Evolutionary conservation across 208 protist species (phyloP), one percentile per base, ranked within the genome.

Genomic region (Leishmania major): DNA sequence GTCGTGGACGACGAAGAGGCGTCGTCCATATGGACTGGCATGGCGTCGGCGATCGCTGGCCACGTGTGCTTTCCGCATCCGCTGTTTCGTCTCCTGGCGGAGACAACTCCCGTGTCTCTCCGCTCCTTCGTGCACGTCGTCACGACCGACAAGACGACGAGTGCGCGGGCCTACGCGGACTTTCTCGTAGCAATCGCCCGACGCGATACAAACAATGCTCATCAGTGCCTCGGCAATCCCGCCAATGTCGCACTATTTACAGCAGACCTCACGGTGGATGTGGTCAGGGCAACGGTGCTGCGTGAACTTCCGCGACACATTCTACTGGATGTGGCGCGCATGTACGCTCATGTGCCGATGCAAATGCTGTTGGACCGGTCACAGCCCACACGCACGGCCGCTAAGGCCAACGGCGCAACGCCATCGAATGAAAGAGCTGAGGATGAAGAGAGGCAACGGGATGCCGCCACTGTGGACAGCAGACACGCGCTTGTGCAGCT

Each of bases 311-410:
- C 79, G 17, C 84, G 80, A 8, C 88, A 92, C 84, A 79, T 91
- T 0, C 47, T 93, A 35, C 67, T 86, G 1, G 88, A 91, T 59
- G 35, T 88, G 47, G 88, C 89, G 49, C 86, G 81, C 74, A 51
- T 88, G 47, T 86, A 88, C 73, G 74, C 84, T 37, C 80, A 75
- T 25, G 79, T 92, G 15, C 83, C 84, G 19, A 62, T 93, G 49
- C 84, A 81, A 37, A 3, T 79, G 37, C 37, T 86, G 40, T 31
- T 86, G 37, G 62, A 78, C 17, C 78, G 82, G 28, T 47, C 11
- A 57, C 51, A 77, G 25, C 11, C 45, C 57, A 55, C 57, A 64
- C 53, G 13, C 35, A 25, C 53, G 11, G 75, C 15, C 10, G 15
- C 49, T 51, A 28, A 57, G 45, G 22, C 51, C 8, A 53, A 31